Evolutionary conservation across 805 yeast genomes (phyloP), one percentile per base, ranked within the genome.

Genomic region (Teunomyces kruisii): DNA sequence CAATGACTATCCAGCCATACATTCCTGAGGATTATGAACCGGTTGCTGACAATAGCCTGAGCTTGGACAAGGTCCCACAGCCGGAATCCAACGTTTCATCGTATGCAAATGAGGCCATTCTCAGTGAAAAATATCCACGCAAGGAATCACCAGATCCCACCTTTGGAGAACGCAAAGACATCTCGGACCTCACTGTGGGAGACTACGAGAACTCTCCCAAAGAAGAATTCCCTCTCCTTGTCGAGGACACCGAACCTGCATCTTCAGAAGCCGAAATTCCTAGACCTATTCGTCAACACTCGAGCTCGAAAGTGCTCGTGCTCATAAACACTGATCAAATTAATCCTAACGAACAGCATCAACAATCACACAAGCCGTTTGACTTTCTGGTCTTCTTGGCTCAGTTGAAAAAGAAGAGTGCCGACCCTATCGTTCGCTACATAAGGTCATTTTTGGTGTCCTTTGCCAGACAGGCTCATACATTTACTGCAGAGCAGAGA

Each of bases 341-440:
- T 12, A 35, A 63, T 43, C 67, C 74, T 3, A 49, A 53, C 4
- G 70, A 71, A 36, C 74, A 69, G 41, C 61, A 68, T 39, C 73
- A 68, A 43, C 71, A 61, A 42, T 70, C 76, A 1, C 76, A 72
- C 47, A 61, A 61, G 50, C 75, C 76, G 3, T 91, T 92, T 65
- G 96, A 94, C 61, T 94, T 92, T 62, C 96, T 88, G 59, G 65
- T 75, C 17, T 94, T 94, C 59, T 71, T 90, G 32, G 72, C 74
- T 9, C 87, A 85, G 52, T 74, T 94, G 52, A 83, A 85, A 47
- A 76, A 79, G 42, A 84, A 83, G 51, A 74, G 76, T 44, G 97
- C 98, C 4, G 96, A 88, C 46, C 97, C 98, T 0, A 78, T 90
- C 30, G 90, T 91, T 5, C 78, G 88, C 46, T 94, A 92, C 58